Conservation (phyloP, 306 rosid species). For the Begonia loranthoides region DNA sequence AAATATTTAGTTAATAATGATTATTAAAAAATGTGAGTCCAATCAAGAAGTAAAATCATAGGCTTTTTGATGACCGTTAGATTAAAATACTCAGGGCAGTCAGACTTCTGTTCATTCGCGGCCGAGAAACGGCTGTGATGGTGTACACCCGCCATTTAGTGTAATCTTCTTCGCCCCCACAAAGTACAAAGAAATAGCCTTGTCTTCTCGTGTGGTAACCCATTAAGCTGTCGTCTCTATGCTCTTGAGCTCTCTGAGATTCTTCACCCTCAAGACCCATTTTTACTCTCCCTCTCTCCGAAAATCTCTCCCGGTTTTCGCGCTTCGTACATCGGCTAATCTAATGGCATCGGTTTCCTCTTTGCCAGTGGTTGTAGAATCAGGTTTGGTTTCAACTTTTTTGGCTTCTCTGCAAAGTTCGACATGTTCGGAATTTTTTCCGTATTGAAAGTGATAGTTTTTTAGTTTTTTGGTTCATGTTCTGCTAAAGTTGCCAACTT, state of each 20-base stretch:
- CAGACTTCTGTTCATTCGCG: no score
- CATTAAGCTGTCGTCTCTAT: background rate
- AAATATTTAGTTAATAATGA: no score
- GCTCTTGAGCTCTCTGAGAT: background rate
- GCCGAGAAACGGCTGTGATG: no score
- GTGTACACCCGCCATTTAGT: no score
- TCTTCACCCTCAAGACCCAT: conserved; percentile 1
- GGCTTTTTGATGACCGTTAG: no score
- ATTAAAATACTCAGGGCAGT: no score
- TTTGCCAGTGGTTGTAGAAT: conserved; percentile 16
- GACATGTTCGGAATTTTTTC: background rate
- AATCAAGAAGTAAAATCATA: no score
- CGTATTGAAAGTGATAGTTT: background rate
- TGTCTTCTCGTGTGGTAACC: background rate
- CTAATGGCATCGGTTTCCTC: conserved; percentile 2
- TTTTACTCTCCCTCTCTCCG: conserved; percentile 5
- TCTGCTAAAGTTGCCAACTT: background rate
- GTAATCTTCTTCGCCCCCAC: no score
- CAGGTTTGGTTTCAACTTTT: conserved; percentile 21
- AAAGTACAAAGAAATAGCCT: no score
- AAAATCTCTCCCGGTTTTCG: background rate
- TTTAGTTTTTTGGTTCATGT: background rate
- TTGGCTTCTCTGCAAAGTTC: background rate
- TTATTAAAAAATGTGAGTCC: no score
- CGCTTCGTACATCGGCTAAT: background rate